Base-by-base conservation (phyloP, 192 early-diverging fungal species). In the Coemansia sp. region DNA sequence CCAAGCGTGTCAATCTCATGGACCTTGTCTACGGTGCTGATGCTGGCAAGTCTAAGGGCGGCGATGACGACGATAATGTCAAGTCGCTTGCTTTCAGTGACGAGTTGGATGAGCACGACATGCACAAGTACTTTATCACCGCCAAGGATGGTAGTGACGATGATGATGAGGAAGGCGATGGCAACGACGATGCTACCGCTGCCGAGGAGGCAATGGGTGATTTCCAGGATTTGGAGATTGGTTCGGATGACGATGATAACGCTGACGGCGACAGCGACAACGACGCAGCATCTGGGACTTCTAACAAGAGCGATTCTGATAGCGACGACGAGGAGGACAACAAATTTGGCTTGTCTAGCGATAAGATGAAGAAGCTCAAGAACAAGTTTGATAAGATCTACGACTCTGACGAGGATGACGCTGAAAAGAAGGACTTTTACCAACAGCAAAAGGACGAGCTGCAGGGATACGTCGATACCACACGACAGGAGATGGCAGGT, bases 361-460 rank as follows among this genome's bases (percentile, higher is more conserved):
- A 82, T 42, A 90, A 87, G 70, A 93, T 94, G 66, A 89, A 87
- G 56, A 83, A 89, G 53, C 81, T 99, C 36, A 92, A 93, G 61
- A 87, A 81, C 55, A 96, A 94, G 72, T 99, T 97, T 66, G 91
- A 94, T 68, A 87, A 87, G 26, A 74, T 96, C 51, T 94, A 94
- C 62, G 86, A 84, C 51, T 77, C 73, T 2, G 85, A 84, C 36
- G 92, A 87, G 36, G 87, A 88, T 35, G 85, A 82, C 1, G 80
- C 73, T 7, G 82, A 82, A 49, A 80, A 80, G 46, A 71, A 56
- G 30, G 89, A 91, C 67, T 87, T 90, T 67, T 99, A 91, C 67
- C 91, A 97, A 41, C 76, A 81, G 53, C 80, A 81, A 50, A 99
- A 99, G 78, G 90, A 87, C 9, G 89, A 87, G 50, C 86, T 97